Evolutionary conservation across 2,329 filamentous ascomycete genomes (phyloP).

Genomic region (Colletotrichum camelliae): DNA sequence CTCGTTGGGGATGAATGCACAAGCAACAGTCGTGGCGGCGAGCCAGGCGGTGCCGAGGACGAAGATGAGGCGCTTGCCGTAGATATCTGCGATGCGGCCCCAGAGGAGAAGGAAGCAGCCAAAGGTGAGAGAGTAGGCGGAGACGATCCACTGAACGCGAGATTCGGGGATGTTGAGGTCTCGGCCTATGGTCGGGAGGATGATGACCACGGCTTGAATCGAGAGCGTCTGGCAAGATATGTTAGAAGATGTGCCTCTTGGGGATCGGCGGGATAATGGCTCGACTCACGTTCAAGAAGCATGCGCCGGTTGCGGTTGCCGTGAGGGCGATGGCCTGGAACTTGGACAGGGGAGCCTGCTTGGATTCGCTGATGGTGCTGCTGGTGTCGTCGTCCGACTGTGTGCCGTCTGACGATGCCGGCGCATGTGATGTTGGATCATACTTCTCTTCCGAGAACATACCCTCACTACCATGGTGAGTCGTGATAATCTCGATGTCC

Average conservation of each 20-base stretch:
- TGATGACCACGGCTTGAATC: slow-evolving; percentile 64
- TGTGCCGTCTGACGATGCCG: background rate
- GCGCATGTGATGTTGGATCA: background rate
- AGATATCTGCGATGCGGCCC: slow-evolving; percentile 71
- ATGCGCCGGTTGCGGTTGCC: slow-evolving; percentile 58
- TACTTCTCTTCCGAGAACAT: background rate
- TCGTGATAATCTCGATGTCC: background rate
- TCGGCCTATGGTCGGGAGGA: slow-evolving; percentile 65
- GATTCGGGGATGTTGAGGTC: slow-evolving; percentile 62
- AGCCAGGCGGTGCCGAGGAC: slow-evolving; percentile 69
- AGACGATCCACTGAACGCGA: slow-evolving; percentile 70
- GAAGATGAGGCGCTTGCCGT: slow-evolving; percentile 70
- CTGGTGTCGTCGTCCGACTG: slow-evolving; percentile 24
- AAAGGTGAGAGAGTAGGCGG: slow-evolving; percentile 69
- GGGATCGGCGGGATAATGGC: background rate
- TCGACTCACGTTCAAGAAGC: slow-evolving; percentile 56
- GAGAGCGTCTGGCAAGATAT: slow-evolving; percentile 53
- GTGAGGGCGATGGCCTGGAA: slow-evolving; percentile 60
- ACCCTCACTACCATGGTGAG: background rate
- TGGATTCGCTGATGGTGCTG: background rate
- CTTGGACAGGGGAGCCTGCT: slow-evolving; percentile 48
- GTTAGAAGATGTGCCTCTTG: background rate
- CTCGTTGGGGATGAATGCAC: slow-evolving; percentile 70
- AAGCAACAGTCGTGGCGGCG: slow-evolving; percentile 60
- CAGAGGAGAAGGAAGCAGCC: slow-evolving; percentile 72